A percentile compares a stretch with the other conserved stretches of the same genome.
phyloP scores from a whole-genome alignment of 805 yeast genomes.

The Kodamaea neixiangensis region DNA sequence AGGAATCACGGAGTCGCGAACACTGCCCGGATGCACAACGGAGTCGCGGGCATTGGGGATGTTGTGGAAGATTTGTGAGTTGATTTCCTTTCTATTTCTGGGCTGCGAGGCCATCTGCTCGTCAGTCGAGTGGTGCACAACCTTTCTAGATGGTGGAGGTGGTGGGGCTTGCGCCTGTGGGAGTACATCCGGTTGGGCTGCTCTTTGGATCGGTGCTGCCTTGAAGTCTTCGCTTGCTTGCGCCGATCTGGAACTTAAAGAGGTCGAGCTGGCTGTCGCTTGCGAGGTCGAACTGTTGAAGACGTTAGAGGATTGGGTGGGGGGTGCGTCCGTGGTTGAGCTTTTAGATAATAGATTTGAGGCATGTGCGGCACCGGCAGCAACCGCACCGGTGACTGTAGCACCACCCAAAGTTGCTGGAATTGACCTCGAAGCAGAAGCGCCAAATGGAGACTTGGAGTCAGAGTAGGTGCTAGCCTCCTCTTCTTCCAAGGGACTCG shows the following conservation, averaged over 20 bases:
- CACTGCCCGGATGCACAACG: constrained; percentile 19
- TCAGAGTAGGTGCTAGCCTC: constrained; percentile 1
- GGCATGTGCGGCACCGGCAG: constrained; percentile 3
- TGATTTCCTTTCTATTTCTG: constrained; percentile 43
- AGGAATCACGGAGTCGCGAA: constrained; percentile 33
- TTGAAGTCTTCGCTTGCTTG: not conserved
- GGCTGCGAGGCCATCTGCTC: constrained; percentile 22
- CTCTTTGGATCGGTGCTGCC: not conserved
- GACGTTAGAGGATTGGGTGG: not conserved
- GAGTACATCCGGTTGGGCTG: constrained; percentile 7
- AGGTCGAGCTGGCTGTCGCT: not conserved
- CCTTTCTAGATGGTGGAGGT: constrained; percentile 61
- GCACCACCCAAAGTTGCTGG: not conserved
- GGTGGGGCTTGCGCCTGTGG: constrained; percentile 35
- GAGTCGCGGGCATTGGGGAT: constrained; percentile 43
- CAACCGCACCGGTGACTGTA: constrained; percentile 5
- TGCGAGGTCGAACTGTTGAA: not conserved
- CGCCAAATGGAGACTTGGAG: constrained; percentile 4
- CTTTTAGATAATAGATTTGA: not conserved
- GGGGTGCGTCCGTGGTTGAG: not conserved
- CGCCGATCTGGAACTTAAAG: not conserved
- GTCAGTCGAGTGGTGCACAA: constrained; percentile 27
- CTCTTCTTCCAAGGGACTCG: not conserved
- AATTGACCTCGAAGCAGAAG: not conserved
- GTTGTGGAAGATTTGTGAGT: constrained; percentile 49